phyloP scores from a whole-genome alignment of 2,329 filamentous ascomycete species.

The Diaporthe ilicicola region DNA sequence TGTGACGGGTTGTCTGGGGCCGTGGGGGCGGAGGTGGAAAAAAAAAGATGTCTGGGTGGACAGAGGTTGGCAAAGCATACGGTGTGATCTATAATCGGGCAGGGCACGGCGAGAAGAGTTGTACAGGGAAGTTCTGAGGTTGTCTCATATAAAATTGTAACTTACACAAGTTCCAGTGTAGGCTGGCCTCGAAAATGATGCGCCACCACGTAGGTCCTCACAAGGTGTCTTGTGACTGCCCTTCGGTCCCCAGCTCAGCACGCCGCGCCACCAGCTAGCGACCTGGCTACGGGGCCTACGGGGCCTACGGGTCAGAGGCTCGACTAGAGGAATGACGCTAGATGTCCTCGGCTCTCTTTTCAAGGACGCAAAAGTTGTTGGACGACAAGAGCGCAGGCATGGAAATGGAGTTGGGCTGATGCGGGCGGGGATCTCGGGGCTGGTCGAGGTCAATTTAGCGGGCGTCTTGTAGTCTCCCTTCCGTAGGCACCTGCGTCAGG shows the following conservation, averaged over 20 bases:
- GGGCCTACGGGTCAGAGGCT: background rate
- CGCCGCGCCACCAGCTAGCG: background rate
- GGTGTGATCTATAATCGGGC: background rate
- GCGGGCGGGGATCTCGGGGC: no score
- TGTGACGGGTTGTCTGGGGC: background rate
- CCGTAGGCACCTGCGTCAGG: background rate
- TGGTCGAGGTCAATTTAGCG: background rate
- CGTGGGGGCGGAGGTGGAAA: background rate
- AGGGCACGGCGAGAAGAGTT: background rate
- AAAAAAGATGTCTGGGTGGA: background rate
- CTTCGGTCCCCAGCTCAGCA: background rate
- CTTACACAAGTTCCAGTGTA: background rate
- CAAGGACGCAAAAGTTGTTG: background rate
- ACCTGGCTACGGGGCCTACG: no score
- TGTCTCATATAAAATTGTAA: background rate
- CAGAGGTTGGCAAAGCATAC: background rate
- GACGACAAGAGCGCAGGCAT: background rate
- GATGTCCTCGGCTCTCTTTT: no score
- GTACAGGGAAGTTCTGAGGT: background rate
- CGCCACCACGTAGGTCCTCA: background rate
- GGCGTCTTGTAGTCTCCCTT: background rate
- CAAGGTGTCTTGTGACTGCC: background rate
- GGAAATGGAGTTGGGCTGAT: background rate
- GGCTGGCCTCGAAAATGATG: background rate
- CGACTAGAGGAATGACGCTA: background rate